Base-by-base conservation (phyloP, 805 yeast genomes). In the Wickerhamiella shivajii region DNA sequence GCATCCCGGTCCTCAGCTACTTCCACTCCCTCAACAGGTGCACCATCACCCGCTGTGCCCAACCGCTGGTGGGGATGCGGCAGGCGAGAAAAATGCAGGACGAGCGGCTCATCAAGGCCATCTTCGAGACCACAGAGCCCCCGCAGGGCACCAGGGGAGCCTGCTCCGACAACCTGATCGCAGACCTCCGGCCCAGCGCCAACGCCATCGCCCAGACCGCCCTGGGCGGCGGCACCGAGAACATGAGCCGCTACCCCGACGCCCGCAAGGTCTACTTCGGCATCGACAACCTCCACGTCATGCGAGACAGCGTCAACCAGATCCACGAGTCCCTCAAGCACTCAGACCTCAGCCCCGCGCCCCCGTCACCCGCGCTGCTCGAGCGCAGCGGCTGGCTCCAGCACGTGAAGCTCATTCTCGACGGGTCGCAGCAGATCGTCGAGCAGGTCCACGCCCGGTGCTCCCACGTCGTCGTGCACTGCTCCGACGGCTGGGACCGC, bases 401-500 rank as follows among this genome's bases (percentile, higher is more conserved):
- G 46, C 73, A 81, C 39, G 58, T 81, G 2, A 62, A 73, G 8
- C 63, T 77, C 14, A 63, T 87, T 22, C 53, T 90, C 31, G 73
- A 73, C 30, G 75, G 92, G 0, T 77, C 84, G 0, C 85, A 79
- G 36, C 65, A 78, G 22, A 68, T 90, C 29, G 71, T 77, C 17
- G 77, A 81, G 48, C 77, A 87, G n/a, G 66, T 90, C 15, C 79
- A 80, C 34, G 69, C 76, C 45, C 81, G 83, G 53, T 71, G 74
- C 41, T 77, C 90, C 13, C 92, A 87, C 52, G 66, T 87, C 3
- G 51, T 90, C 7, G 67, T 90, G 5, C 98, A 90, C 58, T 90
- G 98, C 52, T 83, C 96, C 1, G 98, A 90, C 59, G 98, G 98
- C 1, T 90, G 98, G 98, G 98, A 90, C 51, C 63, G 98, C 38